Evolutionary conservation across 176 grass and related monocot species (phyloP).

Genomic region (Luzula sylvatica): DNA sequence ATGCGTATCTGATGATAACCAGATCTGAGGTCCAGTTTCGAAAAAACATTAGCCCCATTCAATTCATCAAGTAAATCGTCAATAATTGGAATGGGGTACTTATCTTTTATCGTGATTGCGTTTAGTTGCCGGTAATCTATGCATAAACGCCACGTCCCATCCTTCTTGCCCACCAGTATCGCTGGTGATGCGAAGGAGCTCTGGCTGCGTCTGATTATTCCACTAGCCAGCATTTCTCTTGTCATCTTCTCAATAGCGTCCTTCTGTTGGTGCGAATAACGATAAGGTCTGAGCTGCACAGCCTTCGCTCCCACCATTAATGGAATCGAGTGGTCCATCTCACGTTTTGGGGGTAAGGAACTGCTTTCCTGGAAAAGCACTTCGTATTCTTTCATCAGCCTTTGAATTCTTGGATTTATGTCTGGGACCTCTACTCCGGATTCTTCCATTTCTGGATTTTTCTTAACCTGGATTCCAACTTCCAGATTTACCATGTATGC

Average conservation of each 20-base stretch:
- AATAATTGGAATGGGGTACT: not conserved
- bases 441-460: too few relatives aligned
- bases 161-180: too few relatives aligned
- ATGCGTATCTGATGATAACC: slow-evolving; percentile 8
- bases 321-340: not conserved
- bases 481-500: too few relatives aligned
- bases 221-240: not conserved
- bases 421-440: too few relatives aligned
- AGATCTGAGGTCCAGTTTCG: not conserved
- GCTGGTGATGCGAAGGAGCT: not conserved
- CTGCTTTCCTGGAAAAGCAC: not conserved
- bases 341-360: not conserved
- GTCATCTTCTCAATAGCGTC: not conserved
- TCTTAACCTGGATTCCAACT: too few relatives aligned
- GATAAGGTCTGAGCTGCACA: not conserved
- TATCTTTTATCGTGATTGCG: not conserved
- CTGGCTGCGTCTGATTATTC: not conserved
- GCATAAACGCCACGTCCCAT: not conserved
- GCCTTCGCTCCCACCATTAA: not conserved
- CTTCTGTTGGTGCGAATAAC: not conserved
- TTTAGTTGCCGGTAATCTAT: slow-evolving; percentile 10
- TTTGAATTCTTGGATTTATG: too few relatives aligned
- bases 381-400: not conserved
- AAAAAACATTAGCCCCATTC: not conserved
- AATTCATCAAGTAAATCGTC: slow-evolving; percentile 9